A percentile compares a stretch with the other conserved stretches of the same genome.
phyloP scores from a whole-genome alignment of 1,139 yeast species.

The Debaryomyces fabryi region DNA sequence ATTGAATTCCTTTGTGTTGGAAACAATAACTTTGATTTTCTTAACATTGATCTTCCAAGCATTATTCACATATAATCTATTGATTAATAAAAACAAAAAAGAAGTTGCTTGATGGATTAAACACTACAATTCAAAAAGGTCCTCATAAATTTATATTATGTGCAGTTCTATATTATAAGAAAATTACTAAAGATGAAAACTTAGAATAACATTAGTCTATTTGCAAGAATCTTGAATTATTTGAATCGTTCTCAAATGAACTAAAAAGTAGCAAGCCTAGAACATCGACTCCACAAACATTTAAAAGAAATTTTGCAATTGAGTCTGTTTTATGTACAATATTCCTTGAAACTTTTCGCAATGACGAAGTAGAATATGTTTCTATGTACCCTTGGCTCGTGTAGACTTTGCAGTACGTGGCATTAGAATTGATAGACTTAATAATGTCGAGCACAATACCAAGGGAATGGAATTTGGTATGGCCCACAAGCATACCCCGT shows the following conservation, averaged over 20 bases:
- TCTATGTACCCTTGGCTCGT: constrained; percentile 9
- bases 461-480: constrained; percentile 17
- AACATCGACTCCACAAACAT: constrained; percentile 12
- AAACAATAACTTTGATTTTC: not conserved
- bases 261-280: constrained; percentile 12
- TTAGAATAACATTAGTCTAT: not conserved
- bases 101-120: not conserved
- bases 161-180: not conserved
- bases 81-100: not conserved
- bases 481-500: constrained; percentile 19
- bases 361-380: constrained; percentile 5
- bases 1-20: constrained; percentile 1
- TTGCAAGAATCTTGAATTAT: not conserved
- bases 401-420: constrained; percentile 8
- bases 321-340: not conserved
- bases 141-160: not conserved
- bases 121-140: not conserved
- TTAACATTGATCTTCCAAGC: constrained; percentile 1
- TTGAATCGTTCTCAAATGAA: not conserved
- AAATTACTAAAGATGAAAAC: no score
- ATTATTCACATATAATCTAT: not conserved
- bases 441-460: constrained; percentile 18
- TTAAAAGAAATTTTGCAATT: constrained; percentile 11
- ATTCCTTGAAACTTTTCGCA: not conserved
- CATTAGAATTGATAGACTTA: not conserved